phyloP scores from a whole-genome alignment of 2,329 filamentous ascomycete genomes.

The Pseudovirgaria hyperparasitica region DNA sequence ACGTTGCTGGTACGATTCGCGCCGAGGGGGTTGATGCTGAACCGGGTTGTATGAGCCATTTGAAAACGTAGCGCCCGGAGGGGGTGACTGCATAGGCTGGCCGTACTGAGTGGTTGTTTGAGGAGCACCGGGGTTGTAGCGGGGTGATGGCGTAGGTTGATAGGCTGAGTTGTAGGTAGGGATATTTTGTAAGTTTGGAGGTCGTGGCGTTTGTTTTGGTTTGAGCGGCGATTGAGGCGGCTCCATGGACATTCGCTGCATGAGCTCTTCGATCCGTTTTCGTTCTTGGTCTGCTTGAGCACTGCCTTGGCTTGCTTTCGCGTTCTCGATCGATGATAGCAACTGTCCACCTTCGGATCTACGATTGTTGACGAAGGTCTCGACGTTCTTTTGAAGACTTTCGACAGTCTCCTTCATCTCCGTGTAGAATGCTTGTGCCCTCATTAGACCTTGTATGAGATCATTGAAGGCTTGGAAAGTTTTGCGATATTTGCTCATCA shows the following conservation, averaged over 20 bases:
- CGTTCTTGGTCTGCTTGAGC: conserved; percentile 66
- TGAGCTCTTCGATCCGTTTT: conserved; percentile 72
- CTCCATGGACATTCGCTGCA: conserved; percentile 92
- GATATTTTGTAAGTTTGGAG: conserved; percentile 38
- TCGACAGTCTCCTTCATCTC: conserved; percentile 95
- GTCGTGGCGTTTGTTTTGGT: conserved; percentile 17
- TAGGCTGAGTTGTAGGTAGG: conserved; percentile 32
- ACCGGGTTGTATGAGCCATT: conserved; percentile 4
- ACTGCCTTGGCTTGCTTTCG: conserved; percentile 48
- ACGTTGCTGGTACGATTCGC: conserved; percentile 17
- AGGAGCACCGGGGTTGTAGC: conserved; percentile 8
- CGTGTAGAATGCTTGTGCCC: conserved; percentile 84
- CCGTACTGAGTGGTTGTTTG: conserved; percentile 12
- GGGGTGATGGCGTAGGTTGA: conserved; percentile 29
- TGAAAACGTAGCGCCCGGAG: conserved; percentile 7
- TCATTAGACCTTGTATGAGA: conserved; percentile 69
- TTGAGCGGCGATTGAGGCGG: conserved; percentile 27
- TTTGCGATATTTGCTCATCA: conserved; percentile 78
- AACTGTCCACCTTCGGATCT: conserved; percentile 83
- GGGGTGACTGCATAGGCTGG: conserved; percentile 6
- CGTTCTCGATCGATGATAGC: conserved; percentile 74
- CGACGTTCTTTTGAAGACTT: conserved; percentile 88
- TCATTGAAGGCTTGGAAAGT: conserved; percentile 89
- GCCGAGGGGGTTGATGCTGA: conserved; percentile 12
- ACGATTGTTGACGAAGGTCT: conserved; percentile 91